Evolutionary conservation across 306 rosid species (phyloP), one percentile per base, ranked within the genome.

Genomic region (Senna tora): DNA sequence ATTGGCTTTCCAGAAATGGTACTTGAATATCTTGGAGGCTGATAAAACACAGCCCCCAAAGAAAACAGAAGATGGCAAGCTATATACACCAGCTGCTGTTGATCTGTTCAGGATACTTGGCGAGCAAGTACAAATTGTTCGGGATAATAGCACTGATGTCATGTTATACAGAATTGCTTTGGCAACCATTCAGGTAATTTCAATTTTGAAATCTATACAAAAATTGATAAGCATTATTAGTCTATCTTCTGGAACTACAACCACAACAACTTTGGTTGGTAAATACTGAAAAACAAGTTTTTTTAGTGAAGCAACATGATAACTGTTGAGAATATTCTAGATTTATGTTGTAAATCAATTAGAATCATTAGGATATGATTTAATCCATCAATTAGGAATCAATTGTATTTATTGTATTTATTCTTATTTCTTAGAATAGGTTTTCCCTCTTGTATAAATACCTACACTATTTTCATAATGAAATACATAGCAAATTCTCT

Each of bases 41-140:
- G 99, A 91, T 83, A 91, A 86, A 86, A 84, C 92, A 22, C 99
- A 94, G 70, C 96, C 93, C 75, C 97, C 99, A 33, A 94, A 94
- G 89, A 91, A 91, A 86, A 90, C 96, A 38, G 95, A 94, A 83
- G 97, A 91, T 67, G 97, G 99, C 72, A 94, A 94, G 87, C 84
- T 94, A 19, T 94, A 91, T 81, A 91, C 99, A 16, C 99, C 99
- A 16, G 99, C 97, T 51, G 96, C 99, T 76, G 97, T 91, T 80
- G 99, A 94, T 85, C 83, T 94, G 69, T 94, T 94, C 90, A 84
- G 97, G 84, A 94, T 94, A 81, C 95, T 94, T 16, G 99, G 95
- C 73, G 99, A 94, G 88, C 99, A 94, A 79, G 89, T 94, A 68
- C 97, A 94, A 85, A 91, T 89, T 77, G 99, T 94, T 78, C 97